Conservation (phyloP, 2,329 filamentous ascomycete genomes). For the Fusarium falciforme region DNA sequence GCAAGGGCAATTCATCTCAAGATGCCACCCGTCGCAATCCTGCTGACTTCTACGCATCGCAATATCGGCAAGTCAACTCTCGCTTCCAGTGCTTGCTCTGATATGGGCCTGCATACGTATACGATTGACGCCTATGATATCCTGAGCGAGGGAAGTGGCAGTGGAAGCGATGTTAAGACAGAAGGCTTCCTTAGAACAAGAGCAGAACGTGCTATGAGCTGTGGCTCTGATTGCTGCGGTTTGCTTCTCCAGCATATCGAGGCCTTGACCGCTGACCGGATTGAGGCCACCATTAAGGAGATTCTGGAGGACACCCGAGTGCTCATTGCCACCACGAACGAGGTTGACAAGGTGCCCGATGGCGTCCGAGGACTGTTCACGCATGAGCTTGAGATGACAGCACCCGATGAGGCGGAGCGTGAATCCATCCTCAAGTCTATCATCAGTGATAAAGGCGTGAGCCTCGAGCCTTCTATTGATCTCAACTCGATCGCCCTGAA, state of each 20-base stretch:
- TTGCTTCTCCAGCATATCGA: conserved; percentile 92
- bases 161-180: conserved; percentile 91
- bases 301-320: conserved; percentile 84
- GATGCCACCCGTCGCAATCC: conserved; percentile 87
- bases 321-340: conserved; percentile 92
- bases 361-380: conserved; percentile 91
- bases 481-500: conserved; percentile 89
- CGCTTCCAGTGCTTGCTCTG: conserved; percentile 80
- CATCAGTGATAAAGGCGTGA: conserved; percentile 78
- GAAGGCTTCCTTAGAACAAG: conserved; percentile 90
- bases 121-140: conserved; percentile 93
- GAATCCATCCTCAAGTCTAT: conserved; percentile 87
- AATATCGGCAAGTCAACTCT: conserved; percentile 92
- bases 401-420: conserved; percentile 91
- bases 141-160: conserved; percentile 84
- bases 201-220: conserved; percentile 88
- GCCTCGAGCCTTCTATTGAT: conserved; percentile 86
- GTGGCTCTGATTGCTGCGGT: conserved; percentile 84
- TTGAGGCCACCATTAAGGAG: conserved; percentile 85
- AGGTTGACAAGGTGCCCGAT: conserved; percentile 93
- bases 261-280: conserved; percentile 89
- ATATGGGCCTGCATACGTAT: conserved; percentile 92
- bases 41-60: conserved; percentile 91
- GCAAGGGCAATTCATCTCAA: conserved; percentile 86
- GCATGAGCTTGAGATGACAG: conserved; percentile 92